Evolutionary conservation across 805 yeast genomes (phyloP).

Genomic region (Schwanniomyces pseudopolymorphus): DNA sequence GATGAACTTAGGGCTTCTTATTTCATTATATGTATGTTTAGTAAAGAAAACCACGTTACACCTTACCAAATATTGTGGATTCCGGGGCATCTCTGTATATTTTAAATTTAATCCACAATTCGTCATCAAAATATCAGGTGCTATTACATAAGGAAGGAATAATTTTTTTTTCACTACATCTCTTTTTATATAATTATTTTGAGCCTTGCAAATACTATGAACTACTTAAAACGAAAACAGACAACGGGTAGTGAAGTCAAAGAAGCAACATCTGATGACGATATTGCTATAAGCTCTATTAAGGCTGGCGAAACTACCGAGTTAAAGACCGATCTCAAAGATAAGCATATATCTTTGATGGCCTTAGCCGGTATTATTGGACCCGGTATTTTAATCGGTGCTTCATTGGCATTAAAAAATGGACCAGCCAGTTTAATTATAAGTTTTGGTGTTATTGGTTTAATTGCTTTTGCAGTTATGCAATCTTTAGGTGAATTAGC

Average conservation of each 20-base stretch:
- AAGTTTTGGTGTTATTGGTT: constrained; percentile 53
- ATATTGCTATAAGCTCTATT: neutral
- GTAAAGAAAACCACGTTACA: too few species aligned
- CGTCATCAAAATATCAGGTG: neutral
- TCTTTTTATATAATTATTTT: too few species aligned
- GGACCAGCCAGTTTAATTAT: constrained; percentile 55
- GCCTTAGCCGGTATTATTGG: constrained; percentile 61
- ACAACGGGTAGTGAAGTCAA: neutral
- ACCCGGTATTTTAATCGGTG: constrained; percentile 56
- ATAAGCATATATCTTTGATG: constrained; percentile 50
- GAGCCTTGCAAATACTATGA: constrained; percentile 11
- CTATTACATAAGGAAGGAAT: neutral
- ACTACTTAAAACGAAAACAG: constrained; percentile 15
- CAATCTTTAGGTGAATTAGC: constrained; percentile 56
- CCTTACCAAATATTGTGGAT: too few species aligned
- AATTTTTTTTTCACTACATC: neutral
- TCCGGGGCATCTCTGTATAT: too few species aligned
- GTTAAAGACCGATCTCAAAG: constrained; percentile 47
- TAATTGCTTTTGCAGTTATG: constrained; percentile 55
- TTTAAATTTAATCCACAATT: too few species aligned
- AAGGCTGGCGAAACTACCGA: neutral
- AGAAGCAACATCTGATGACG: neutral
- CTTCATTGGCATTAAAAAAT: constrained; percentile 48
- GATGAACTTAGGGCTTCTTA: too few species aligned
- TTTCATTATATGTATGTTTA: too few species aligned